A percentile compares a stretch with the other conserved stretches of the same genome.
Evolutionary conservation across 148 eudicot genomes (phyloP).

Genomic region (Rhododendron kiyosumense): DNA sequence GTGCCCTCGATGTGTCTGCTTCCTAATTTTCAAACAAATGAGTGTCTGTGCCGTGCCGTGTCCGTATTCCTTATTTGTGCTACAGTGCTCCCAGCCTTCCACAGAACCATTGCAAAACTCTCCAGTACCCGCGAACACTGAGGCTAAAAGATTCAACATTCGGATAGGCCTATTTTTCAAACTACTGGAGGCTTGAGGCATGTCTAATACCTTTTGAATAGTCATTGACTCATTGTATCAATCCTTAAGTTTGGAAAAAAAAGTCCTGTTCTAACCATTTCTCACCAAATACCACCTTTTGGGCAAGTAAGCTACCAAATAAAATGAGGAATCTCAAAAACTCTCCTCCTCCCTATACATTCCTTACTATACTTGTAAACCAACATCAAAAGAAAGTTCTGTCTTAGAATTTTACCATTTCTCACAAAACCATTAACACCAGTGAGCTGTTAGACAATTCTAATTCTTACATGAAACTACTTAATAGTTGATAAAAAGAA

Average conservation of each 20-base stretch:
- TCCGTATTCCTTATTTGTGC: too few species aligned
- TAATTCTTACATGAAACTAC: background rate
- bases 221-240: background rate
- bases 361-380: background rate
- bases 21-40: too few species aligned
- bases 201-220: too few species aligned
- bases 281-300: background rate
- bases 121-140: too few species aligned
- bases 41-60: too few species aligned
- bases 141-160: too few species aligned
- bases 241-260: background rate
- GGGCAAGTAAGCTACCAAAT: background rate
- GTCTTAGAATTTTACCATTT: background rate
- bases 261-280: background rate
- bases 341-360: background rate
- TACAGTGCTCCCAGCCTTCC: too few species aligned
- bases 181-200: too few species aligned
- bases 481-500: background rate
- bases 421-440: background rate
- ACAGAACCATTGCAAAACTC: too few species aligned
- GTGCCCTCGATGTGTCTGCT: too few species aligned
- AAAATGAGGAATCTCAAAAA: background rate
- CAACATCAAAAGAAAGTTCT: background rate
- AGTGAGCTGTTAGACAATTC: background rate
- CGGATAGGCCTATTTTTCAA: too few species aligned